These are phyloP conservation scores for Cystobasidium sp. DNA, from an alignment of 1,284 basidiomycete species.

Conservation along the genomic window DNA sequence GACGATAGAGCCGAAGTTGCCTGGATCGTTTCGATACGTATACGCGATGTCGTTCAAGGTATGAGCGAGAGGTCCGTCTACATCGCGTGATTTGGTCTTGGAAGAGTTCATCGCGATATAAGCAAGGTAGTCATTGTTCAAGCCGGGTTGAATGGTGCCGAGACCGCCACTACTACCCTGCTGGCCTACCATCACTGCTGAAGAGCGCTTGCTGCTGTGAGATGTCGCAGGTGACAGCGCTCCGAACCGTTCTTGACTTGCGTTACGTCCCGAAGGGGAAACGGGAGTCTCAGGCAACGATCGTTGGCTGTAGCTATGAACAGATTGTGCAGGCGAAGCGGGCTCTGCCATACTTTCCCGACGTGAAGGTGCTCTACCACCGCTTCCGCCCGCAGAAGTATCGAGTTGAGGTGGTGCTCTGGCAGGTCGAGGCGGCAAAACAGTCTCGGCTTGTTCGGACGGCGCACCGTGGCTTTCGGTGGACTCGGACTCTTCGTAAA, in stretches of 20 bases:
- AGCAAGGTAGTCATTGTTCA: conserved; percentile 34
- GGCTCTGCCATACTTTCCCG: conserved; percentile 18
- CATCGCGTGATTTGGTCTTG: conserved; percentile 27
- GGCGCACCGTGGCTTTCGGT: not conserved
- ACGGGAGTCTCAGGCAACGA: conserved; percentile 32
- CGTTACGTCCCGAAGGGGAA: conserved; percentile 13
- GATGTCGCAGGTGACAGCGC: conserved; percentile 31
- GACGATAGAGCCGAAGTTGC: conserved; percentile 29
- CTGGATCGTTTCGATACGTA: conserved; percentile 31
- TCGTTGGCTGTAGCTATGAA: conserved; percentile 32
- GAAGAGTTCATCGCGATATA: conserved; percentile 23
- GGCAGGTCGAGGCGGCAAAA: conserved; percentile 5
- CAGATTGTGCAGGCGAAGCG: conserved; percentile 15
- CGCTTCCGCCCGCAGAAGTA: not conserved
- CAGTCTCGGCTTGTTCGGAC: not conserved
- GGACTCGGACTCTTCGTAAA: conserved; percentile 10
- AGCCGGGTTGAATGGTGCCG: not conserved
- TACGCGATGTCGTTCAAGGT: conserved; percentile 40
- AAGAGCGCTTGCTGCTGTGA: conserved; percentile 24
- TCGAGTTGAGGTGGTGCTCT: conserved; percentile 6
- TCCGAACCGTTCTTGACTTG: conserved; percentile 18
- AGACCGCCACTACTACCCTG: not conserved
- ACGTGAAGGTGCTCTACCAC: conserved; percentile 11
- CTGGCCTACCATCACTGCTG: conserved; percentile 11
- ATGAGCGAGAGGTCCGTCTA: conserved; percentile 32